Evolutionary conservation across 768 basidiomycete genomes (phyloP).

Genomic region (Chalciporus chontae): DNA sequence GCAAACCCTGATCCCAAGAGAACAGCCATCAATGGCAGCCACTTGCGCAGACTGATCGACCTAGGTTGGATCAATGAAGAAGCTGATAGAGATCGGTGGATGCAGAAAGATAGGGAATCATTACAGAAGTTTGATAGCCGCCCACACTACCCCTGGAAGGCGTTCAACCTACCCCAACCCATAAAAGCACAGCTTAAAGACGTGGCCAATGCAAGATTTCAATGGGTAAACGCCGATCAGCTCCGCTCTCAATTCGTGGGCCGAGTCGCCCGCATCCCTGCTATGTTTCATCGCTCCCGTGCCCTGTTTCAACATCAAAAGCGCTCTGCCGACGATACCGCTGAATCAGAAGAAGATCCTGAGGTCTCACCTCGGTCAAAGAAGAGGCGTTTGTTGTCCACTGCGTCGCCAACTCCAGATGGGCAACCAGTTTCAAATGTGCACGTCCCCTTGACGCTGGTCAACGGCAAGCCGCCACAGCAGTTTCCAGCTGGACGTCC

Average conservation of each 20-base stretch:
- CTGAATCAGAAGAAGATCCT: slow-evolving; percentile 7
- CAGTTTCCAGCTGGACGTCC: slow-evolving; percentile 27
- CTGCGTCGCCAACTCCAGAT: background rate
- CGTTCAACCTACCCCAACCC: slow-evolving; percentile 22
- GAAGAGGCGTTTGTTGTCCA: slow-evolving; percentile 22
- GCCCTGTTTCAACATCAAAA: slow-evolving; percentile 18
- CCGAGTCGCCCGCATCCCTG: slow-evolving; percentile 19
- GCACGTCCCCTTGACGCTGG: slow-evolving; percentile 15
- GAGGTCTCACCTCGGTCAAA: slow-evolving; percentile 22
- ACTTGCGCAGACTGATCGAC: slow-evolving; percentile 29
- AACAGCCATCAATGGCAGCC: slow-evolving; percentile 18
- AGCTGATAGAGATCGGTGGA: slow-evolving; percentile 24
- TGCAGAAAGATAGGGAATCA: slow-evolving; percentile 22
- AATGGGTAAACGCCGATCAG: slow-evolving; percentile 31
- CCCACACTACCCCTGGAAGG: slow-evolving; percentile 26
- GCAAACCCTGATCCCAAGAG: slow-evolving; percentile 18
- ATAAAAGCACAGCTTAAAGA: slow-evolving; percentile 23
- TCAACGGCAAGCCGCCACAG: slow-evolving; percentile 31
- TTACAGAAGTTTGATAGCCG: slow-evolving; percentile 24
- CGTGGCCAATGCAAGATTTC: slow-evolving; percentile 27
- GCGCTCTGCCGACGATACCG: slow-evolving; percentile 13
- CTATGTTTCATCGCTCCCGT: slow-evolving; percentile 12
- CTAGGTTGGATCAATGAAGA: slow-evolving; percentile 27
- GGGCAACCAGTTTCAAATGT: slow-evolving; percentile 3
- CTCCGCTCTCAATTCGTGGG: slow-evolving; percentile 23